These are phyloP conservation scores for Cryptomeria japonica DNA, from an alignment of 75 land plant genomes.

Conservation along the genomic window DNA sequence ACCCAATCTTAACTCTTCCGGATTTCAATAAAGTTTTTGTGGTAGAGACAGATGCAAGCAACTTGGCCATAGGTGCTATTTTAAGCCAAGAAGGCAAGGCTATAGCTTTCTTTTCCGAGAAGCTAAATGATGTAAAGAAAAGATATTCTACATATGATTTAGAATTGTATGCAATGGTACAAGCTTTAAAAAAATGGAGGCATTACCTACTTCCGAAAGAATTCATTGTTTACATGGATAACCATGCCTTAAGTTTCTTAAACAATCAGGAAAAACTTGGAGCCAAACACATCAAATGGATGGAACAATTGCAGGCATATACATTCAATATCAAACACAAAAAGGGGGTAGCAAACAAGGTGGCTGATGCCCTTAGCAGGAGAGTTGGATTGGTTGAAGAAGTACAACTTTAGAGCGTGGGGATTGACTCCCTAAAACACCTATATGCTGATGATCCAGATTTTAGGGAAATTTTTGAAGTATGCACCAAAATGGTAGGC, in stretches of 20 bases:
- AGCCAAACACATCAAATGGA: background rate
- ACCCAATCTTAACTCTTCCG: no score
- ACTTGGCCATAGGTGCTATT: background rate
- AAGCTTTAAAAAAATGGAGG: background rate
- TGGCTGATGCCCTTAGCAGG: no score
- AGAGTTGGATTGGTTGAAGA: no score
- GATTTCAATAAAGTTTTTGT: no score
- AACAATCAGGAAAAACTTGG: background rate
- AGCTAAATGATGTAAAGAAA: background rate
- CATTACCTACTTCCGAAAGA: background rate
- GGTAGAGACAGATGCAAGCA: background rate
- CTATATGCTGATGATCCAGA: no score
- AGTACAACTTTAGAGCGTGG: no score
- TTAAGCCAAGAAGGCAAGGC: background rate
- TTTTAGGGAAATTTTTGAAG: no score
- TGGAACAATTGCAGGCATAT: background rate
- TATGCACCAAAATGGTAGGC: no score
- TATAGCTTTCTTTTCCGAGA: background rate
- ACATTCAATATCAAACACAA: background rate
- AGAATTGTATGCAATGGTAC: background rate
- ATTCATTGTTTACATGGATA: background rate
- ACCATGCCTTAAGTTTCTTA: background rate
- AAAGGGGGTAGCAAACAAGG: background rate
- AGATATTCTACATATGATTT: background rate
- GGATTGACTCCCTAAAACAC: no score